Evolutionary conservation across 805 yeast genomes (phyloP), one percentile per base, ranked within the genome.

Genomic region (Metschnikowia drakensbergensis): DNA sequence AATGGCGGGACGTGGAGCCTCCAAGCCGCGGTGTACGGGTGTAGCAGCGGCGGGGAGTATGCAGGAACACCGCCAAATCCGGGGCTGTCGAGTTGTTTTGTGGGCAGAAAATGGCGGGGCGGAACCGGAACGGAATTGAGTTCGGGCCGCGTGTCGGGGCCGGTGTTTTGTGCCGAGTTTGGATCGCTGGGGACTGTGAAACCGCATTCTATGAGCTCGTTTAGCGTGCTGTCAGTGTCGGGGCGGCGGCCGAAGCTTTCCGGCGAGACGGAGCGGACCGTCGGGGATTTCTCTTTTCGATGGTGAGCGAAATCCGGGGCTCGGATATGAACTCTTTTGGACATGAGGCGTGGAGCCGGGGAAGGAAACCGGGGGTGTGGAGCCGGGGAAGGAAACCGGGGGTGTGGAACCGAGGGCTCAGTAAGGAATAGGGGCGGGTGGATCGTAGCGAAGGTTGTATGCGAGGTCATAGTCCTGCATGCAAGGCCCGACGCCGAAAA

Each of bases 251-350:
- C 61, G 43, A 66, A 76, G 40, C 73, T 66, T 48, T 65, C 59
- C 13, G 71, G 66, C 49, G 79, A 76, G 57, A 64, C 61, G 3
- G 75, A 59, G 31, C 67, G 71, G 49, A 73, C 71, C 51, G 61
- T 58, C 10, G 72, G 61, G 32, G 38, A 26, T 34, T 42, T 33
- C 38, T 34, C 47, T 36, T 43, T 49, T 11, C 43, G 43, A 36
- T 49, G 40, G 39, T 38, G 49, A 3, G 49, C 53, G 26, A 44
- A 46, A 26, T 52, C 42, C 7, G 54, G 49, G 5, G 51, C 51
- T 3, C 55, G 49, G 41, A 50, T 51, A 27, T 52, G 49, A 28
- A 45, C 53, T 13, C 38, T 41, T 23, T 39, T 42, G 31, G 51
- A 13, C 42, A 41, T 38, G 29, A 17, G 17, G 36, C 30, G 30